These are phyloP conservation scores for Ceratocystis papillata DNA, from an alignment of 2,329 filamentous ascomycete genomes.

Conservation along the genomic window DNA sequence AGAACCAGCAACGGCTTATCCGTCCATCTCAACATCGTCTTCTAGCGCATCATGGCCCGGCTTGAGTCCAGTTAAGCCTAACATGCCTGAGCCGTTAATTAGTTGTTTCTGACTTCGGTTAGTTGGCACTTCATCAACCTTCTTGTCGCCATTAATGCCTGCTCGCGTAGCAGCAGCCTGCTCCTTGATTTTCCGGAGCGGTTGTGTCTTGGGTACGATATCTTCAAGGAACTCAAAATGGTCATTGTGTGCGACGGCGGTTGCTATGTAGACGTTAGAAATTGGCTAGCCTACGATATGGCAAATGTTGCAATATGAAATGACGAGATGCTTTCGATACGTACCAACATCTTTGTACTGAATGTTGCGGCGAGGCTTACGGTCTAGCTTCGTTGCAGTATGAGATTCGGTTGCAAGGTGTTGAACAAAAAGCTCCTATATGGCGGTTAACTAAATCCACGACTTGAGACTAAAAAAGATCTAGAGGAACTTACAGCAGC, in stretches of 20 bases:
- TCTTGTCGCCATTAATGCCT: constrained; percentile 37
- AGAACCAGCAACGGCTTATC: constrained; percentile 34
- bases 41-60: constrained; percentile 35
- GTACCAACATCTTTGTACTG: constrained; percentile 89
- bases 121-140: neutral
- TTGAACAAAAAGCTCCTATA: constrained; percentile 86
- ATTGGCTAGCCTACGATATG: neutral
- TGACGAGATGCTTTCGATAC: constrained; percentile 26
- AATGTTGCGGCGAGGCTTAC: constrained; percentile 83
- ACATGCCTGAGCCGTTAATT: constrained; percentile 25
- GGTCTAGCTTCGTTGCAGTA: constrained; percentile 79
- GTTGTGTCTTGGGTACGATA: constrained; percentile 74
- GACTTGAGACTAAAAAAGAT: constrained; percentile 12
- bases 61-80: constrained; percentile 33
- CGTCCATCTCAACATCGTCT: constrained; percentile 48
- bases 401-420: constrained; percentile 77
- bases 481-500: constrained; percentile 53
- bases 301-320: neutral
- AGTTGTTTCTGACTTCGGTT: constrained; percentile 25
- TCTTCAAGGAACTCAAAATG: constrained; percentile 92
- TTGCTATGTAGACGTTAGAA: constrained; percentile 40
- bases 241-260: constrained; percentile 75
- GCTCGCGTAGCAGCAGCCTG: constrained; percentile 42
- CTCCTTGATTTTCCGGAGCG: constrained; percentile 69
- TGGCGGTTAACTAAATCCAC: constrained; percentile 20